Percentiles rank a stretch among this genome's conserved stretches.
These are phyloP conservation scores for Podaxis sp. DNA, from an alignment of 768 basidiomycete genomes.

Conservation along the genomic window DNA sequence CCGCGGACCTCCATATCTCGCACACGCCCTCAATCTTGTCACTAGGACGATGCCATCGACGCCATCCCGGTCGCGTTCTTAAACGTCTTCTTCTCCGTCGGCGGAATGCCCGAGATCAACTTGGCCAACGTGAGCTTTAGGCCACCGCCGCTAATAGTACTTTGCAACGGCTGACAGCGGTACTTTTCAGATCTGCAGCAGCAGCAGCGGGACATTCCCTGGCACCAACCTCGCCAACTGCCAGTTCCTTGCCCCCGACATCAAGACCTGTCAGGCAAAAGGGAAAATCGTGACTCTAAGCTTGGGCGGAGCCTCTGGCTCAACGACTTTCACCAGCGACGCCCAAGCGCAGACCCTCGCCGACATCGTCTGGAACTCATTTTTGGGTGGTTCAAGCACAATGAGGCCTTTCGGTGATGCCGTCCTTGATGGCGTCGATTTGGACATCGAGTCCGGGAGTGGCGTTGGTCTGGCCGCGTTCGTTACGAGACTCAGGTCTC, in stretches of 20 bases:
- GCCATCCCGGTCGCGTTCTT: conserved; percentile 63
- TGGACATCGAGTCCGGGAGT: conserved; percentile 63
- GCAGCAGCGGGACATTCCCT: conserved; percentile 41
- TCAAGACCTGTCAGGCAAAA: conserved; percentile 53
- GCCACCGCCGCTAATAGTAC: not conserved
- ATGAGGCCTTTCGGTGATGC: conserved; percentile 64
- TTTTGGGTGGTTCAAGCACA: conserved; percentile 59
- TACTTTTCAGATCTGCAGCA: conserved; percentile 48
- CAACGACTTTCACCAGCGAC: conserved; percentile 48
- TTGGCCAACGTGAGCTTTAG: conserved; percentile 47
- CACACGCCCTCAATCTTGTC: not conserved
- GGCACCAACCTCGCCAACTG: conserved; percentile 61
- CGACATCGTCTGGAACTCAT: conserved; percentile 61
- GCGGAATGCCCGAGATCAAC: conserved; percentile 56
- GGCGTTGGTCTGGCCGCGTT: conserved; percentile 46
- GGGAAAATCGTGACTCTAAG: conserved; percentile 51
- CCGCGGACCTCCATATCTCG: not conserved
- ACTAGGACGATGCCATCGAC: conserved; percentile 54
- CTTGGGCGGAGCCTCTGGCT: conserved; percentile 53
- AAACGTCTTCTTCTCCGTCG: conserved; percentile 57
- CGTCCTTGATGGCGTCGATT: conserved; percentile 61
- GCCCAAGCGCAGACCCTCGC: conserved; percentile 51
- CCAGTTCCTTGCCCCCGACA: conserved; percentile 50
- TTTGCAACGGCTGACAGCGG: not conserved
- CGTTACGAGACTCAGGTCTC: conserved; percentile 41